These are phyloP conservation scores for Leccinum subgranulosum DNA, from an alignment of 768 basidiomycete species.

Conservation along the genomic window DNA sequence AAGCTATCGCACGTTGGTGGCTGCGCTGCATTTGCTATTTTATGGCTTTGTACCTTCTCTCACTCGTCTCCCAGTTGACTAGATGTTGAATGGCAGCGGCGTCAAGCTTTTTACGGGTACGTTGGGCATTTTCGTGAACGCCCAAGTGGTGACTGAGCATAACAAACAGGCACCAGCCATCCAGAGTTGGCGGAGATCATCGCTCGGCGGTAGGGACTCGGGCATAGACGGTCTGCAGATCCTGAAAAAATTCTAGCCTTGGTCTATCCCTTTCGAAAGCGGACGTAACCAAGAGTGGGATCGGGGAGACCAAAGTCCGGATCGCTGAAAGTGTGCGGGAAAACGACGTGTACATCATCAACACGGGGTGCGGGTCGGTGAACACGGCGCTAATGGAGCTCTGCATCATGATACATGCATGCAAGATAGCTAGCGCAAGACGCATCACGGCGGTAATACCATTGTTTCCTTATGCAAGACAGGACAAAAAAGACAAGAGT, in stretches of 20 bases:
- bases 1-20: conserved; percentile 2
- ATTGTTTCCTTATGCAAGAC: conserved; percentile 93
- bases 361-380: conserved; percentile 81
- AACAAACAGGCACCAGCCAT: conserved; percentile 79
- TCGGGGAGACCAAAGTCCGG: conserved; percentile 89
- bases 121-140: conserved; percentile 16
- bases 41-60: conserved; percentile 11
- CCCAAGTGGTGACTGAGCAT: conserved; percentile 1
- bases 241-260: conserved; percentile 54
- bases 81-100: conserved; percentile 54
- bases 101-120: conserved; percentile 59
- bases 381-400: conserved; percentile 97
- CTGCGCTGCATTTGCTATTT: conserved; percentile 14
- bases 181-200: conserved; percentile 94
- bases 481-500: conserved; percentile 99
- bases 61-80: conserved; percentile 15
- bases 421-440: conserved; percentile 98
- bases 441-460: conserved; percentile 98
- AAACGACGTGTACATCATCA: conserved; percentile 98
- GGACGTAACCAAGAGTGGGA: conserved; percentile 82
- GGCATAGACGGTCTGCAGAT: conserved; percentile 13
- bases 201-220: conserved; percentile 67
- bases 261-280: conserved; percentile 87
- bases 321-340: conserved; percentile 96
- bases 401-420: conserved; percentile 98